Conservation (phyloP, 306 rosid genomes). For the Luffa aegyptiaca region DNA sequence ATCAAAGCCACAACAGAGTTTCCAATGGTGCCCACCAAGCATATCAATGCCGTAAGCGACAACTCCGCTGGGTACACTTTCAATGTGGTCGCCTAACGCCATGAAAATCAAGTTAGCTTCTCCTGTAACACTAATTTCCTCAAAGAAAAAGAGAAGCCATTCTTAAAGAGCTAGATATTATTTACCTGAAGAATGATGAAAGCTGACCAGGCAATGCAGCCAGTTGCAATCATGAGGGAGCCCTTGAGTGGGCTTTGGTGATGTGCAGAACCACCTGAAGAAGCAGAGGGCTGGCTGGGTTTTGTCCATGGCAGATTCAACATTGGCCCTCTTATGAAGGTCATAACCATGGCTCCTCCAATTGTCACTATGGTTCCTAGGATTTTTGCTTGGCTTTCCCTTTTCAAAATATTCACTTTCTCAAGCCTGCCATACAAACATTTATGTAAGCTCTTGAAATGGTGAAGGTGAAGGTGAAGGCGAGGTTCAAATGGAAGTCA, state of each 20-base stretch:
- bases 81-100: slow-evolving; percentile 35
- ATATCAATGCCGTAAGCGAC: slow-evolving; percentile 40
- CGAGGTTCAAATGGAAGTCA: too few relatives aligned
- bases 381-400: slow-evolving; percentile 33
- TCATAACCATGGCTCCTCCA: slow-evolving; percentile 24
- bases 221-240: slow-evolving; percentile 24
- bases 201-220: slow-evolving; percentile 42
- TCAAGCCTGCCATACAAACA: slow-evolving; percentile 32
- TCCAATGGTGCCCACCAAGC: slow-evolving; percentile 28
- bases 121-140: neutral
- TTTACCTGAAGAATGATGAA: slow-evolving; percentile 29
- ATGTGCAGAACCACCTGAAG: neutral
- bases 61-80: slow-evolving; percentile 38
- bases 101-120: neutral
- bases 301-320: slow-evolving; percentile 17
- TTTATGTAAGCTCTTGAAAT: neutral
- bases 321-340: slow-evolving; percentile 16
- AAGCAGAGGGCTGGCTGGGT: neutral
- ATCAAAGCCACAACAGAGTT: slow-evolving; percentile 21
- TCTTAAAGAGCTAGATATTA: neutral
- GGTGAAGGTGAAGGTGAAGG: too few relatives aligned
- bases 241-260: slow-evolving; percentile 28
- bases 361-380: slow-evolving; percentile 20
- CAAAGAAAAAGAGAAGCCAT: neutral
- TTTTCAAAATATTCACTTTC: slow-evolving; percentile 27